A percentile compares a stretch with the other conserved stretches of the same genome.
Conservation (phyloP, 202 grass and related monocot genomes). For the Cymbopogon flexuosus region DNA sequence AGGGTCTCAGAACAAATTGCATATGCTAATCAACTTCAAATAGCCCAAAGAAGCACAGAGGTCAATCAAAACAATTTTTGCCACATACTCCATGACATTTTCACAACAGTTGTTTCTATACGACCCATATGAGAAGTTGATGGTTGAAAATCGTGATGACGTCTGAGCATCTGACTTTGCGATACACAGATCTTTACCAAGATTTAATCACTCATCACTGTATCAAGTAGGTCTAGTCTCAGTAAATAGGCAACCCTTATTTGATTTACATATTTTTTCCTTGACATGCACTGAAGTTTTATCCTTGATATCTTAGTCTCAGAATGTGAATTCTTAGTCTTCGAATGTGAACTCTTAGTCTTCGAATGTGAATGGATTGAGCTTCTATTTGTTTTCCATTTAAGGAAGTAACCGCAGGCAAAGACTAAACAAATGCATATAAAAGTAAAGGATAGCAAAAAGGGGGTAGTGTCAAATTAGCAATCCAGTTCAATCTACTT, state of each 20-base stretch:
- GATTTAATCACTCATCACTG: background rate
- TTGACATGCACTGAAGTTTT: background rate
- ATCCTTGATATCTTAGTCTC: background rate
- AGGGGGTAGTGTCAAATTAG: background rate
- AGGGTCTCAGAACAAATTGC: too few relatives aligned
- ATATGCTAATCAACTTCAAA: slow-evolving; percentile 2
- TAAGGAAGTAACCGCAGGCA: too few relatives aligned
- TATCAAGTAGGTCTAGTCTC: background rate
- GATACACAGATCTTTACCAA: background rate
- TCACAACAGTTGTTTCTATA: background rate
- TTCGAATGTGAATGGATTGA: background rate
- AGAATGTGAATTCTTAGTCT: background rate
- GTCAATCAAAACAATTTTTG: background rate
- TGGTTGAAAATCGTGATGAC: background rate
- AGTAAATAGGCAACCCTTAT: slow-evolving; percentile 8
- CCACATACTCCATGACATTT: background rate
- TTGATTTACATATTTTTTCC: background rate
- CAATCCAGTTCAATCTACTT: slow-evolving; percentile 7
- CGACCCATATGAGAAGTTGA: background rate
- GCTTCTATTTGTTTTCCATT: too few relatives aligned
- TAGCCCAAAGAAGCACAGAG: background rate
- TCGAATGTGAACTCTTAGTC: background rate
- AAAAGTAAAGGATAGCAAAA: background rate
- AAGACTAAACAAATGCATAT: background rate
- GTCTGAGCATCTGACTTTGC: background rate